These are phyloP conservation scores for Theileria annulata DNA, from an alignment of 169 alveolate genomes.

Conservation along the genomic window DNA sequence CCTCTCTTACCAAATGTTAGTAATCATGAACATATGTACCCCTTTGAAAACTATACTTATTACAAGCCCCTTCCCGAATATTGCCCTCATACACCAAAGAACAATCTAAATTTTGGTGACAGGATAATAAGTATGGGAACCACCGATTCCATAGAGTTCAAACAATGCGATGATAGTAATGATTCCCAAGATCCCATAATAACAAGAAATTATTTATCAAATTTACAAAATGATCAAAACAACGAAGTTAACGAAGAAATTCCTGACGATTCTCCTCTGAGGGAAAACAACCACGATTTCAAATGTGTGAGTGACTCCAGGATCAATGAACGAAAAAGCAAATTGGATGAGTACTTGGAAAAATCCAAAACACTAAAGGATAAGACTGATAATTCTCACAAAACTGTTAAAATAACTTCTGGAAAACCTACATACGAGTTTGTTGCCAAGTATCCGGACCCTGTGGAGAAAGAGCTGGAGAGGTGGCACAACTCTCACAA, in stretches of 20 bases:
- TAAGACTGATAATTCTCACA: not conserved
- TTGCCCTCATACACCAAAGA: not conserved
- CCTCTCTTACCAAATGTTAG: not conserved
- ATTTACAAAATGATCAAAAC: not conserved
- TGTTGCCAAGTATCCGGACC: slow-evolving; percentile 57
- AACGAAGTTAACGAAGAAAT: not conserved
- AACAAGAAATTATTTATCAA: slow-evolving; percentile 1
- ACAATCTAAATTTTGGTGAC: not conserved
- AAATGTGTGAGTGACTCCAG: not conserved
- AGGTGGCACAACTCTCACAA: slow-evolving; percentile 61
- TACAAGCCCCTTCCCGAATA: not conserved
- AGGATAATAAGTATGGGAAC: not conserved
- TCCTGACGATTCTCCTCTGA: not conserved
- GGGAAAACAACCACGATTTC: not conserved
- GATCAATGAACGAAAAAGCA: not conserved
- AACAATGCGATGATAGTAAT: not conserved
- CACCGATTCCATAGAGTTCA: not conserved
- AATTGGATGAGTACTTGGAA: slow-evolving; percentile 5
- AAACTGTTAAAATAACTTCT: slow-evolving; percentile 19
- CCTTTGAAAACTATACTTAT: slow-evolving; percentile 8
- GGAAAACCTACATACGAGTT: slow-evolving; percentile 62
- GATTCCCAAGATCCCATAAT: not conserved
- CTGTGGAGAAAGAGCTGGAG: slow-evolving; percentile 63
- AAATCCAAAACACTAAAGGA: not conserved
- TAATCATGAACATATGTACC: not conserved